phyloP scores from a whole-genome alignment of 2,329 filamentous ascomycete species.

The Phymatotrichopsis omnivora region DNA sequence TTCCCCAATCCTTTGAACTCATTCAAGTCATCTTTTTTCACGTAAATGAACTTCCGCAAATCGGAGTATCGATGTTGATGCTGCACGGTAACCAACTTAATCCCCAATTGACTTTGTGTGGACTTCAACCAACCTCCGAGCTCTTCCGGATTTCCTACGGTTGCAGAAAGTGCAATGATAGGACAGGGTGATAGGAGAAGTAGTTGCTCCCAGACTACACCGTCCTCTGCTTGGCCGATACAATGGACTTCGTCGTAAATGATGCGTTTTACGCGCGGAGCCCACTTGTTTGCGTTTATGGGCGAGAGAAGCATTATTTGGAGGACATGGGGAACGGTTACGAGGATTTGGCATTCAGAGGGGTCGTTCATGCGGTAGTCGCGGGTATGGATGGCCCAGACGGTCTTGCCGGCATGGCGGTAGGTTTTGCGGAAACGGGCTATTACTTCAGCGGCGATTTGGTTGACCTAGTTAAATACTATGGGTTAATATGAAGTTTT shows the following conservation, averaged over 20 bases:
- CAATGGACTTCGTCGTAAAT: constrained; percentile 78
- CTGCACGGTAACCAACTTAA: constrained; percentile 56
- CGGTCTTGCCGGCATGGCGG: constrained; percentile 50
- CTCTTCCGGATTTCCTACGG: constrained; percentile 62
- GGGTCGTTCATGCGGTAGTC: constrained; percentile 67
- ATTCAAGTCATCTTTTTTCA: constrained; percentile 38
- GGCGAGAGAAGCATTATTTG: constrained; percentile 66
- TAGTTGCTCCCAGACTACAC: constrained; percentile 68
- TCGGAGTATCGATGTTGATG: constrained; percentile 65
- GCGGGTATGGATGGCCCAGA: constrained; percentile 70
- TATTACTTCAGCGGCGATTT: constrained; percentile 70
- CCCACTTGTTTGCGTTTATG: constrained; percentile 56
- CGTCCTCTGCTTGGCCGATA: constrained; percentile 66
- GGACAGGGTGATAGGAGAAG: constrained; percentile 63
- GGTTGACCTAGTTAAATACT: constrained; percentile 50
- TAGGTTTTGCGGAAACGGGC: constrained; percentile 60
- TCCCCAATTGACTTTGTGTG: constrained; percentile 54
- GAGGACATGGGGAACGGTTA: constrained; percentile 67
- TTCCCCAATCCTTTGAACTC: constrained; percentile 34
- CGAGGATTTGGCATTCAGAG: constrained; percentile 60
- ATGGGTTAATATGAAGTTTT: neutral
- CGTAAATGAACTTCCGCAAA: constrained; percentile 62
- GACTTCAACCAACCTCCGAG: constrained; percentile 58
- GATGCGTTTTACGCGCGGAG: constrained; percentile 58
- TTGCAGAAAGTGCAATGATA: constrained; percentile 69